Evolutionary conservation across 371 early-diverging fungal genomes (phyloP).

Genomic region (Mucor mucedo): DNA sequence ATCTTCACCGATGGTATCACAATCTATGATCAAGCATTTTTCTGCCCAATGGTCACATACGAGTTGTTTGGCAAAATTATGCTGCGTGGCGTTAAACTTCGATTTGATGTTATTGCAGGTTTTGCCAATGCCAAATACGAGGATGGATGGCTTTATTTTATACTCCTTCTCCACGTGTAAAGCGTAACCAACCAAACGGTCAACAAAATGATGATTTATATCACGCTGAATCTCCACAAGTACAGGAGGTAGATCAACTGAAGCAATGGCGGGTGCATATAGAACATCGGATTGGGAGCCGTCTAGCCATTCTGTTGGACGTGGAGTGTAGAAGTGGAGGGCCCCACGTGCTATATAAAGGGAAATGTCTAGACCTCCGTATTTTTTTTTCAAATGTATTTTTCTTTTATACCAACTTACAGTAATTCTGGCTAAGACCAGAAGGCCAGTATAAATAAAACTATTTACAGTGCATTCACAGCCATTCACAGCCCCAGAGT

Average conservation of each 20-base stretch:
- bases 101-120: neutral
- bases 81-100: neutral
- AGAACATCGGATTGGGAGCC: slow-evolving; percentile 9
- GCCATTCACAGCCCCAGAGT: no score
- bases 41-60: neutral
- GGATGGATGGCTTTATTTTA: slow-evolving; percentile 6
- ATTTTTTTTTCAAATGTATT: no score
- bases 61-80: neutral
- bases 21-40: neutral
- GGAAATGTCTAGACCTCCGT: no score
- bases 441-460: no score
- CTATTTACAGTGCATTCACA: no score
- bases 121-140: slow-evolving; percentile 8
- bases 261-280: slow-evolving; percentile 5
- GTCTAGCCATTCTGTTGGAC: slow-evolving; percentile 1
- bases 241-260: slow-evolving; percentile 8
- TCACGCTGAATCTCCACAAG: slow-evolving; percentile 11
- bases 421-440: no score
- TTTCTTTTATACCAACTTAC: no score
- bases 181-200: slow-evolving; percentile 5
- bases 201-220: slow-evolving; percentile 10
- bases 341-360: neutral
- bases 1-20: slow-evolving; percentile 1
- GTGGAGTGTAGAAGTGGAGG: neutral
- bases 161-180: slow-evolving; percentile 5